Conservation (phyloP, 2,329 filamentous ascomycete species). For the Ophiocordyceps camponoti-saundersi region DNA sequence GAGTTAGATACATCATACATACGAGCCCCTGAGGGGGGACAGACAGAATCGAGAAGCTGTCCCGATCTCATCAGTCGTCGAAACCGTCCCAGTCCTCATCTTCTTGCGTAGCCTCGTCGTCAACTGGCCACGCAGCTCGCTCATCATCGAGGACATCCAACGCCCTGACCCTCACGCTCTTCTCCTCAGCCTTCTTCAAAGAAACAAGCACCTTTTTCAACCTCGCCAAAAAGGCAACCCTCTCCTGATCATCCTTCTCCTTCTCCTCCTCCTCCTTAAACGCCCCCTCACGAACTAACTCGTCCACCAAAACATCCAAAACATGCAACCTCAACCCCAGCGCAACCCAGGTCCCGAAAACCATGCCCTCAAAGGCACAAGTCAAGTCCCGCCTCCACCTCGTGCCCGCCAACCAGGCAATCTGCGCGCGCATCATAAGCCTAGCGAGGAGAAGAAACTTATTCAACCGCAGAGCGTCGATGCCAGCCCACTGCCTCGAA, state of each 20-base stretch:
- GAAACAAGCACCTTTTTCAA: too few relatives aligned
- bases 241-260: neutral
- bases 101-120: too few relatives aligned
- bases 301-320: conserved; percentile 82
- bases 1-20: too few relatives aligned
- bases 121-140: too few relatives aligned
- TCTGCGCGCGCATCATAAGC: conserved; percentile 56
- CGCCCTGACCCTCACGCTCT: too few relatives aligned
- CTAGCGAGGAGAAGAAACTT: conserved; percentile 83
- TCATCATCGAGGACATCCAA: too few relatives aligned
- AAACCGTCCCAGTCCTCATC: neutral
- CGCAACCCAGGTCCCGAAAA: too few relatives aligned
- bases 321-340: conserved; percentile 78
- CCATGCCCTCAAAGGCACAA: too few relatives aligned
- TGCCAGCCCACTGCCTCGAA: conserved; percentile 51
- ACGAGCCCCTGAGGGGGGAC: too few relatives aligned
- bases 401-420: conserved; percentile 22
- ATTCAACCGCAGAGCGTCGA: conserved; percentile 68
- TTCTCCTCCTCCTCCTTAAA: conserved; percentile 10
- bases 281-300: conserved; percentile 55
- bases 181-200: too few relatives aligned
- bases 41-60: neutral
- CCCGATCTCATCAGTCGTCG: neutral
- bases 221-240: too few relatives aligned
- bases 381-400: too few relatives aligned